Conservation (phyloP, 495 filamentous ascomycete genomes). For the Venustampulla echinocandica region DNA sequence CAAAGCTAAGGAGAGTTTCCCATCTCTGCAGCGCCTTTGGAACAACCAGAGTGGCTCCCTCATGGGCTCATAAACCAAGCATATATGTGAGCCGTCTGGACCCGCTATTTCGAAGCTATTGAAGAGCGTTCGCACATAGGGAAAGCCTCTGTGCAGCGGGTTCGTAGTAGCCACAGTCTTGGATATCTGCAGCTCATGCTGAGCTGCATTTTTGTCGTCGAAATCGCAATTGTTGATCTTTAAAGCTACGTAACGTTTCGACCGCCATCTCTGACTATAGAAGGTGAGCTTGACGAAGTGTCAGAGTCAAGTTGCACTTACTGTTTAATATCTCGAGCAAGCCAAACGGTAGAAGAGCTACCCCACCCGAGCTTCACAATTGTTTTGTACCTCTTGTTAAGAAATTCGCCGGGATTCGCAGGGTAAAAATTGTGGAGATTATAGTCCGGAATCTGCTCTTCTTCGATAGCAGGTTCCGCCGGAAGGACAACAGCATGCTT, state of each 20-base stretch:
- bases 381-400: slow-evolving; percentile 30
- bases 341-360: slow-evolving; percentile 33
- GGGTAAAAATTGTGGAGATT: slow-evolving; percentile 35
- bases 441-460: slow-evolving; percentile 25
- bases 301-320: too few species aligned
- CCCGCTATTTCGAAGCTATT: slow-evolving; percentile 29
- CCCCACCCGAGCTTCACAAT: slow-evolving; percentile 37
- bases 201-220: slow-evolving; percentile 20
- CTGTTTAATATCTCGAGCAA: slow-evolving; percentile 25
- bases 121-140: slow-evolving; percentile 24
- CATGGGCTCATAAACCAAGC: slow-evolving; percentile 36
- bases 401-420: slow-evolving; percentile 31
- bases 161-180: slow-evolving; percentile 27
- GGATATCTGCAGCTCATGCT: slow-evolving; percentile 32
- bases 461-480: slow-evolving; percentile 14
- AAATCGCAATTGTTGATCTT: slow-evolving; percentile 26
- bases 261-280: too few species aligned
- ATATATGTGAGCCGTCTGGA: slow-evolving; percentile 31
- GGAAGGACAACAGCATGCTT: background rate
- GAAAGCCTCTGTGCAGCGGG: slow-evolving; percentile 28
- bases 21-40: slow-evolving; percentile 26
- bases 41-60: slow-evolving; percentile 36
- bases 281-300: too few species aligned
- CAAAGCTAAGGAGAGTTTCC: slow-evolving; percentile 23
- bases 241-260: slow-evolving; percentile 32